A percentile compares a stretch with the other conserved stretches of the same genome.
phyloP scores from a whole-genome alignment of 2,329 filamentous ascomycete species.

The Aspergillus jensenii region DNA sequence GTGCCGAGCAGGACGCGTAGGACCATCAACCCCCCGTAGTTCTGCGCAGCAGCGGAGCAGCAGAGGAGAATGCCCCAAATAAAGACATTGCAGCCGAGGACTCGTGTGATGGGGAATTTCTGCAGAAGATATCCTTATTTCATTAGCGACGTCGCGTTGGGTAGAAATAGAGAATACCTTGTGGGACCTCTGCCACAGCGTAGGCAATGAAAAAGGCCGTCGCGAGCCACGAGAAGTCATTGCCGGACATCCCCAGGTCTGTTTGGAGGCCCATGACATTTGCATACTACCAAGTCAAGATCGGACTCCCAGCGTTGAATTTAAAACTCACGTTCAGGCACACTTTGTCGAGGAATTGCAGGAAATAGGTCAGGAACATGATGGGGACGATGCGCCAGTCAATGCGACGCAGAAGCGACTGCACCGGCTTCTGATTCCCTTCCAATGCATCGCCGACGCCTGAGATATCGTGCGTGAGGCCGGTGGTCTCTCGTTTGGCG shows the following conservation, averaged over 20 bases:
- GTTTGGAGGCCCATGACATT: constrained; percentile 63
- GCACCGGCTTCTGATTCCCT: not conserved
- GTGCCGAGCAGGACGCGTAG: constrained; percentile 58
- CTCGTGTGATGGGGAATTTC: constrained; percentile 60
- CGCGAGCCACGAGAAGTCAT: constrained; percentile 63
- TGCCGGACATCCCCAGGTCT: constrained; percentile 56
- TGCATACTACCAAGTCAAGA: constrained; percentile 52
- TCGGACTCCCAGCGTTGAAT: not conserved
- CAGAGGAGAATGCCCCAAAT: constrained; percentile 54
- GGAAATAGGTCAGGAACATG: constrained; percentile 62
- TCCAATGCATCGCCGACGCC: not conserved
- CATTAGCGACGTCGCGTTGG: not conserved
- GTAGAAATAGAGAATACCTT: constrained; percentile 43
- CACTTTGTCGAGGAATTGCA: constrained; percentile 66
- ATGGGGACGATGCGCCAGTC: constrained; percentile 61
- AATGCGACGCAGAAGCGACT: constrained; percentile 53
- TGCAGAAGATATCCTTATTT: constrained; percentile 59
- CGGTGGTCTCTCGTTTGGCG: not conserved
- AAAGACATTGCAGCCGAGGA: constrained; percentile 58
- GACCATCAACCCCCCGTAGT: constrained; percentile 53
- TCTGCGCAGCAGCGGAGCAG: constrained; percentile 49
- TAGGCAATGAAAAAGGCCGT: constrained; percentile 65
- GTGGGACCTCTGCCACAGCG: constrained; percentile 59
- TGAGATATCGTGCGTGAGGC: not conserved
- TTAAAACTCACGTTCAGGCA: not conserved